Evolutionary conservation across 768 basidiomycete species (phyloP), one percentile per base, ranked within the genome.

Genomic region (Xerocomus potaroensis): DNA sequence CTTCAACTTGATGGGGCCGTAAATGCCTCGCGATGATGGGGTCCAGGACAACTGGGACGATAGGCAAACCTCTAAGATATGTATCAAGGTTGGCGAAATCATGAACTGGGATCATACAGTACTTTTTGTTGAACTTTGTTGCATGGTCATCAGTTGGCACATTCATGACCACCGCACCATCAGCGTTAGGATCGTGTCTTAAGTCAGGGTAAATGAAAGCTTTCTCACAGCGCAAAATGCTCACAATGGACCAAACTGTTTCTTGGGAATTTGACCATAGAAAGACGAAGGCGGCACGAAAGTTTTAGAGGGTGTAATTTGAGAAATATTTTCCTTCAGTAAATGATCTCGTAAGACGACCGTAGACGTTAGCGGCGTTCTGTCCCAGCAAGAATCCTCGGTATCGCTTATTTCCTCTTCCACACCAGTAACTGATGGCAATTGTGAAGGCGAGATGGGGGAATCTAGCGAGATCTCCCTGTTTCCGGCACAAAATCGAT

Each of bases 1-100:
- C 93, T 75, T 96, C 93, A 37, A 77, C 73, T 60, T 99, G 96
- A 69, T 99, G 96, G 12, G 85, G 80, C 42, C 95, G 75, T 66
- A 99, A 78, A 42, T 77, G 76, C 30, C 78, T 75, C 2, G 80
- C 73, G 19, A 99, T 62, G n/a, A 87, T 68, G 2, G 94, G 95
- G 62, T 98, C 95, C 23, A 99, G 63, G 3, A 98, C 94, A 4
- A 98, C 94, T 43, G 83, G 78, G 10, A 89, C 77, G 10, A 92
- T 63, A 5, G 83, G 74, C 11, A 77, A 56, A 45, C 77, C 72
- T 61, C 91, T 92, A 44, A 15, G 30, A 30, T 39, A 19, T 27
- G 30, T 3, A 45, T 45, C 30, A 57, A 35, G 31, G 32, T 16
- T 18, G 26, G 27, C 44, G 27, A 41, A 34, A 41, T n/a, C n/a